Percentiles rank a stretch among this genome's conserved stretches.
phyloP scores from a whole-genome alignment of 2,329 filamentous ascomycete genomes.

The Mariannaea sp. region DNA sequence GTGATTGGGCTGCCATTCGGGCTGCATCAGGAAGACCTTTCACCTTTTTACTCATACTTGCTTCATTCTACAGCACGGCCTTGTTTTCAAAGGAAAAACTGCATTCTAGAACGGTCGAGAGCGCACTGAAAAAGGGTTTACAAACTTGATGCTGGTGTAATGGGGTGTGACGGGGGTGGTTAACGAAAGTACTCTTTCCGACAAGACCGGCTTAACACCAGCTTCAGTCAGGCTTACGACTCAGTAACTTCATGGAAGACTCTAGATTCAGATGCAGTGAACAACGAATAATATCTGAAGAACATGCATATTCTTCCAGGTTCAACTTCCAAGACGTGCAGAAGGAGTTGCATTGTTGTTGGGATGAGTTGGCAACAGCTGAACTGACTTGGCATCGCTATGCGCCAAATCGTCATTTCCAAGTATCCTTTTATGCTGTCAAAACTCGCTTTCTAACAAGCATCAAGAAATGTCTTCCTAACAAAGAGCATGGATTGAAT shows the following conservation, averaged over 20 bases:
- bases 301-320: slow-evolving; percentile 3
- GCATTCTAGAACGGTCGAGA: too few species aligned
- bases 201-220: too few species aligned
- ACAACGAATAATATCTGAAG: slow-evolving; percentile 1
- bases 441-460: background rate
- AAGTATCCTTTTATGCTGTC: background rate
- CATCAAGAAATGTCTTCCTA: background rate
- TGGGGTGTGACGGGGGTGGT: too few species aligned
- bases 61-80: too few species aligned
- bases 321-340: slow-evolving; percentile 7
- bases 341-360: slow-evolving; percentile 12
- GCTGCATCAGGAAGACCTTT: too few species aligned
- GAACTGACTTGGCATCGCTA: slow-evolving; percentile 1
- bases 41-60: too few species aligned
- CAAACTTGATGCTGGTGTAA: too few species aligned
- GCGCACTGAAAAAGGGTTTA: too few species aligned
- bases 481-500: slow-evolving; percentile 28
- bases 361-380: slow-evolving; percentile 11
- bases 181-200: too few species aligned
- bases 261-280: slow-evolving; percentile 6
- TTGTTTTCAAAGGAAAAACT: too few species aligned
- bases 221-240: background rate
- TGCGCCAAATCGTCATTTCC: background rate
- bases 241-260: slow-evolving; percentile 1
- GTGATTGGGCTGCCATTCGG: too few species aligned